Evolutionary conservation across 345 rosid genomes (phyloP), one percentile per base, ranked within the genome.

Genomic region (Aquilaria yunnanensis): DNA sequence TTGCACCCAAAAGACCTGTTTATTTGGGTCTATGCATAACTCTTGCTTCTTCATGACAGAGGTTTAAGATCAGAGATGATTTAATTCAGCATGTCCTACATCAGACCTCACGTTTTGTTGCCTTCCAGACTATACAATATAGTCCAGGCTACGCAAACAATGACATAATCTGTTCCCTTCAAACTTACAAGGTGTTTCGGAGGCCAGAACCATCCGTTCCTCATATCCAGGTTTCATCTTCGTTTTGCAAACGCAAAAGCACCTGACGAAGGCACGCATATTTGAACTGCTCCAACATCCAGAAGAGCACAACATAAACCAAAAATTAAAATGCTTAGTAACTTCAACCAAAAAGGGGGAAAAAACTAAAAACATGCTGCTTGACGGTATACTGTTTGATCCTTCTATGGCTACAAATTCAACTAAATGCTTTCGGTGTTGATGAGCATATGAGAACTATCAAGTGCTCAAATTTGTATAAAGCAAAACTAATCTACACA

Each of bases 141-240:
- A 16, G 23, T 16, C 23, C 23, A 16, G 23, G 23, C 23, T 16
- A 16, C 23, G 23, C 23, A 16, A 16, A 16, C 23, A 16, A 16
- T 32, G 37, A 54, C 12, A 31, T n/a, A 54, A 31, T 10, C 2
- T 31, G 34, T 47, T 12, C 31, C 47, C 60, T 10, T 46, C 16
- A 45, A 10, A 83, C 97, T 85, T 84, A 90, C 97, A 90, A 10
- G 78, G 82, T 65, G 95, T 90, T 73, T 85, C 81, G 14, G 95
- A 78, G 61, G 95, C 92, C 77, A 90, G 97, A 54, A 69, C 67
- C 70, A 52, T 53, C 12, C 77, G 81, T 47, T 85, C 87, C 68
- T 82, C 92, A 58, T 65, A 54, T 16, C 82, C 83, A 46, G 6
- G 74, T 54, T 62, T 65, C 16, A 14, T 46, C 55, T 65, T 37